These are phyloP conservation scores for Pistacia integerrima DNA, from an alignment of 345 rosid genomes.

Conservation along the genomic window DNA sequence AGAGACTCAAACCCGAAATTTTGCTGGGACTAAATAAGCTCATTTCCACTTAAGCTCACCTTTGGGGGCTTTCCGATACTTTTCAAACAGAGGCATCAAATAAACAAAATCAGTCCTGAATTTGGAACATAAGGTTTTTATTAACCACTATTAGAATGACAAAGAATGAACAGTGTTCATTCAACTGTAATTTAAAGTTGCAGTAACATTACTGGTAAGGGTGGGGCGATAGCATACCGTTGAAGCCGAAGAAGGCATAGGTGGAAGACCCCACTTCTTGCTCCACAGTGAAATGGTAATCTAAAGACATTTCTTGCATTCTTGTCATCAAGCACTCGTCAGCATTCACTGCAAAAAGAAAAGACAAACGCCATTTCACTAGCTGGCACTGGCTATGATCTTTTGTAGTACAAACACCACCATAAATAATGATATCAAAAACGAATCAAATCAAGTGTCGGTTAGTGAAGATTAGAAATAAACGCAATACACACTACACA, in stretches of 20 bases:
- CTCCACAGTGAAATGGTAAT: constrained; percentile 92
- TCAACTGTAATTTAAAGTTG: too few relatives aligned
- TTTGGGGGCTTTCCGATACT: too few relatives aligned
- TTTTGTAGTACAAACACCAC: background rate
- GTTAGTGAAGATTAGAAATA: constrained; percentile 18
- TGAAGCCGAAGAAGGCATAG: constrained; percentile 93
- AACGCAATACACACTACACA: constrained; percentile 11
- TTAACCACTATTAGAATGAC: too few relatives aligned
- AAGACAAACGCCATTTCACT: constrained; percentile 16
- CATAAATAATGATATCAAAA: background rate
- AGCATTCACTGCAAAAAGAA: constrained; percentile 68
- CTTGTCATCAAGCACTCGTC: constrained; percentile 98
- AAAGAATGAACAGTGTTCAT: too few relatives aligned
- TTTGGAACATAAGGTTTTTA: too few relatives aligned
- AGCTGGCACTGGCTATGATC: constrained; percentile 26
- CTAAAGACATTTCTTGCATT: constrained; percentile 97
- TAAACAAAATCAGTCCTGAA: too few relatives aligned
- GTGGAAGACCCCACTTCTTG: constrained; percentile 98
- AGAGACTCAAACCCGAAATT: too few relatives aligned
- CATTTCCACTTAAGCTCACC: too few relatives aligned
- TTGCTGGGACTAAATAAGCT: too few relatives aligned
- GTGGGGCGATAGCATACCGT: constrained; percentile 42
- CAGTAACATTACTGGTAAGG: too few relatives aligned
- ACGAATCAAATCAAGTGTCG: constrained; percentile 25
- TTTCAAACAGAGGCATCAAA: too few relatives aligned